A percentile compares a stretch with the other conserved stretches of the same genome.
These are phyloP conservation scores for Decorospora gaudefroyi DNA, from an alignment of 2,329 filamentous ascomycete genomes.

Conservation along the genomic window DNA sequence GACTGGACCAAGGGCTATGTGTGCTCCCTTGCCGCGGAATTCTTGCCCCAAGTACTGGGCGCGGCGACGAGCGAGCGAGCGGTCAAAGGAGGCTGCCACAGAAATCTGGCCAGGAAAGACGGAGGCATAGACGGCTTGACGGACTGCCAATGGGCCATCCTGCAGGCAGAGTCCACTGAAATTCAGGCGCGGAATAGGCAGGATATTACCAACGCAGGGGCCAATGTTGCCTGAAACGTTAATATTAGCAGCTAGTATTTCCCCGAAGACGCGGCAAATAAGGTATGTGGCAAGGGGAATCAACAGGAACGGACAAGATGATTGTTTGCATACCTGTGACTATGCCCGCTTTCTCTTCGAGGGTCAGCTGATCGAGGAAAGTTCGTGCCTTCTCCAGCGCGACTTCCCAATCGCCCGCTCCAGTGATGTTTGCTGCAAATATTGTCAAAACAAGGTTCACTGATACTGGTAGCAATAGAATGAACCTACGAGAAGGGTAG, in stretches of 20 bases:
- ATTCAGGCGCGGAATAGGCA: constrained; percentile 45
- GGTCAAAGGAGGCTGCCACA: constrained; percentile 51
- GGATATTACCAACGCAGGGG: constrained; percentile 45
- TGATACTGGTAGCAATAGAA: background rate
- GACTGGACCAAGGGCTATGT: constrained; percentile 58
- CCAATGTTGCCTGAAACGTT: constrained; percentile 10
- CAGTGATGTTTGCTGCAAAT: constrained; percentile 28
- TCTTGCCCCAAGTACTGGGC: constrained; percentile 41
- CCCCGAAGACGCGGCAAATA: too few relatives aligned
- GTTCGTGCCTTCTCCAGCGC: constrained; percentile 28
- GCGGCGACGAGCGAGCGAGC: constrained; percentile 39
- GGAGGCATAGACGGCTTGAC: constrained; percentile 36
- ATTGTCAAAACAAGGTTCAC: background rate
- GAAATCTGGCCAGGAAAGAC: constrained; percentile 47
- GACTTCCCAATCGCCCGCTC: constrained; percentile 35
- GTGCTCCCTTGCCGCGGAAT: constrained; percentile 43
- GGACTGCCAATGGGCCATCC: constrained; percentile 47
- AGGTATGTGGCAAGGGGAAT: too few relatives aligned
- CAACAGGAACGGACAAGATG: too few relatives aligned
- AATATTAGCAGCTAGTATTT: too few relatives aligned
- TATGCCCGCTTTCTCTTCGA: constrained; percentile 35
- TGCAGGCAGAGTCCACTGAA: constrained; percentile 50
- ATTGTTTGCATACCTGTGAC: constrained; percentile 40
- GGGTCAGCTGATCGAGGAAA: constrained; percentile 28
- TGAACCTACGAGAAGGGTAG: constrained; percentile 33